A percentile compares a stretch with the other conserved stretches of the same genome.
Conservation (phyloP, 2,329 filamentous ascomycete species). For the Biscogniauxia sp. region DNA sequence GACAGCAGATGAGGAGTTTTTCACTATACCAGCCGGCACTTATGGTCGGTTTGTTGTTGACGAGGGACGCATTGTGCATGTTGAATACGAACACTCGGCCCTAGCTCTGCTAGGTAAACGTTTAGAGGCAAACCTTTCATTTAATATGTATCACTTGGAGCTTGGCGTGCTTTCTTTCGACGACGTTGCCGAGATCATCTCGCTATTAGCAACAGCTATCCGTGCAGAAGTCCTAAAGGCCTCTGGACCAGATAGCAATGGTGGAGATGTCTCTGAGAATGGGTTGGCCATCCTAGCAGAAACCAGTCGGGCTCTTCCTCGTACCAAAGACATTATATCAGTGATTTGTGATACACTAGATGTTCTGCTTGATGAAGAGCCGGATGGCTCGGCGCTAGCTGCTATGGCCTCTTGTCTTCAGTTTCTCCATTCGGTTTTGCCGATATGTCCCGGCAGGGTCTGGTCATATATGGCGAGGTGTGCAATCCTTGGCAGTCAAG, state of each 20-base stretch:
- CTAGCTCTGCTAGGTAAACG: constrained; percentile 76
- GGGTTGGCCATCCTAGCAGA: constrained; percentile 54
- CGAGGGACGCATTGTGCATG: constrained; percentile 69
- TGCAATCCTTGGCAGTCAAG: constrained; percentile 72
- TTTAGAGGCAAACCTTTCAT: constrained; percentile 63
- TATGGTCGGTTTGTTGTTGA: constrained; percentile 74
- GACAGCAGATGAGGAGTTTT: constrained; percentile 46
- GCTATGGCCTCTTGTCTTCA: constrained; percentile 70
- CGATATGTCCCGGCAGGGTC: constrained; percentile 75
- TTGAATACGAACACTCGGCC: constrained; percentile 77
- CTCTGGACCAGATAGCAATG: constrained; percentile 16
- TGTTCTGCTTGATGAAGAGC: constrained; percentile 58
- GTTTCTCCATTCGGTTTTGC: constrained; percentile 72
- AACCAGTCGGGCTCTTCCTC: constrained; percentile 52
- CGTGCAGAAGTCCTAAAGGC: constrained; percentile 46
- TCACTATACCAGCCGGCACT: constrained; percentile 65
- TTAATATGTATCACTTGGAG: constrained; percentile 52
- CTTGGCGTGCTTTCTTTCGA: constrained; percentile 56
- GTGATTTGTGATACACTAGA: constrained; percentile 87
- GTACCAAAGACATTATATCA: constrained; percentile 72
- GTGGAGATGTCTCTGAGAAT: constrained; percentile 26
- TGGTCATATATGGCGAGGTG: constrained; percentile 89
- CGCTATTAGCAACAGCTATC: constrained; percentile 70
- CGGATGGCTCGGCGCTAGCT: constrained; percentile 64
- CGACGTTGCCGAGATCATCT: constrained; percentile 70